Base-by-base conservation (phyloP, 306 rosid genomes). In the apple (Malus domestica) region DNA sequence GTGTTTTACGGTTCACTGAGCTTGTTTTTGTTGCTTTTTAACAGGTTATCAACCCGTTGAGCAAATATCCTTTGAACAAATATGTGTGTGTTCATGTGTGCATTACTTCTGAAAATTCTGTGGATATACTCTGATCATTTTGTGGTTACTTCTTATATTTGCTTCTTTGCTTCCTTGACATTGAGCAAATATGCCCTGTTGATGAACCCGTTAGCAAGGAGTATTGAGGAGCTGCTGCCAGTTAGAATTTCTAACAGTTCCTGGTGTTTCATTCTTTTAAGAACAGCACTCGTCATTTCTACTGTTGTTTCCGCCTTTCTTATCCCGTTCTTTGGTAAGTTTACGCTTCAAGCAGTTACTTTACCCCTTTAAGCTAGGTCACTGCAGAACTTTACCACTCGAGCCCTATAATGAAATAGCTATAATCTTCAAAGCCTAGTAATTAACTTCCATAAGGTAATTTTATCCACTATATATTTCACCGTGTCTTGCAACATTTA, bases 201-300 rank as follows among this genome's bases (percentile, higher is more conserved):
- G 83, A 88, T 93, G 93, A 93, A 93, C 79, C 97, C 97, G 3
- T 75, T 93, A 80, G 93, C 93, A 83, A 89, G 91, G 85, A 79
- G 92, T 80, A 55, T 89, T 18, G 98, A 93, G 81, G 98, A 93
- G 88, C 87, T 93, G 84, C 86, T 90, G 25, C 93, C 97, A 0
- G 29, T 70, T 23, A 44, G 74, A 62, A 78, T 90, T 81, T 54
- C 96, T 75, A 83, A 64, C 63, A 91, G 77, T 73, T 25, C 45
- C 57, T 84, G 93, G 93, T 85, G 90, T 66, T 88, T 75, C 83
- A 32, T 93, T 76, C 80, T 87, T 76, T 78, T 93, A 5, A 89
- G 96, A 87, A 89, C 93, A 66, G 68, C 75, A 18, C 86, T 93
- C 10, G 95, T 93, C 27, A 14, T 72, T 42, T 89, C 97, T 52